Conservation (phyloP, 768 basidiomycete species). For the Neoboletus subvelutipes region DNA sequence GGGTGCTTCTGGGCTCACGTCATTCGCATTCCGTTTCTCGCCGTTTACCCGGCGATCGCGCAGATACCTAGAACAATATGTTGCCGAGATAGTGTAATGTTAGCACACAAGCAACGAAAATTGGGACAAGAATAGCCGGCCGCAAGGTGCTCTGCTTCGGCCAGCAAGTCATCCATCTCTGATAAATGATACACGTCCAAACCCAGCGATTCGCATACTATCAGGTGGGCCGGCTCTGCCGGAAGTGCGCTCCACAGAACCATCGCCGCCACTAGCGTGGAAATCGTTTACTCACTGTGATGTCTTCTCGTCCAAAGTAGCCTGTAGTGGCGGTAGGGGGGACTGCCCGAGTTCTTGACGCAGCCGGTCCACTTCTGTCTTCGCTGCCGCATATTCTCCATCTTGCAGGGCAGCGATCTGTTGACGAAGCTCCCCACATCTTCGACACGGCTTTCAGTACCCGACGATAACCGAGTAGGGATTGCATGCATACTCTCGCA, state of each 20-base stretch:
- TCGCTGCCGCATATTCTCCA: conserved; percentile 73
- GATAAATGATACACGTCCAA: conserved; percentile 1
- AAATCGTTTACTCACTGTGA: conserved; percentile 42
- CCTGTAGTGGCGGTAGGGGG: conserved; percentile 69
- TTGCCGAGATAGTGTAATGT: conserved; percentile 12
- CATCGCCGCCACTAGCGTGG: conserved; percentile 11
- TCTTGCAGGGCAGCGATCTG: conserved; percentile 70
- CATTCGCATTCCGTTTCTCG: conserved; percentile 31
- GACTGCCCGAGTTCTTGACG: conserved; percentile 75
- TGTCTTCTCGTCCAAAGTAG: conserved; percentile 69
- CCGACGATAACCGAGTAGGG: conserved; percentile 1
- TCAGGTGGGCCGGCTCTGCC: neutral
- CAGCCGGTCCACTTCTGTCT: conserved; percentile 73
- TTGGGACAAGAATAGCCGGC: conserved; percentile 1
- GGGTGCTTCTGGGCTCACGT: conserved; percentile 31
- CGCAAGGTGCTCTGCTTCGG: neutral
- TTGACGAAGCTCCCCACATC: conserved; percentile 62
- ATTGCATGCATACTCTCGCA: conserved; percentile 56
- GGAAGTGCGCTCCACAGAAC: conserved; percentile 1
- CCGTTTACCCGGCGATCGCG: conserved; percentile 61
- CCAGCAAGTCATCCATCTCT: neutral
- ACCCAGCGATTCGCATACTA: neutral
- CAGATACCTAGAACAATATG: conserved; percentile 46
- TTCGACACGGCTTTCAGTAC: conserved; percentile 29
- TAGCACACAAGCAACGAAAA: conserved; percentile 12